Percentiles rank a stretch among this genome's conserved stretches.
phyloP scores from a whole-genome alignment of 1,139 yeast genomes.

The Suhomyces bribrorum region DNA sequence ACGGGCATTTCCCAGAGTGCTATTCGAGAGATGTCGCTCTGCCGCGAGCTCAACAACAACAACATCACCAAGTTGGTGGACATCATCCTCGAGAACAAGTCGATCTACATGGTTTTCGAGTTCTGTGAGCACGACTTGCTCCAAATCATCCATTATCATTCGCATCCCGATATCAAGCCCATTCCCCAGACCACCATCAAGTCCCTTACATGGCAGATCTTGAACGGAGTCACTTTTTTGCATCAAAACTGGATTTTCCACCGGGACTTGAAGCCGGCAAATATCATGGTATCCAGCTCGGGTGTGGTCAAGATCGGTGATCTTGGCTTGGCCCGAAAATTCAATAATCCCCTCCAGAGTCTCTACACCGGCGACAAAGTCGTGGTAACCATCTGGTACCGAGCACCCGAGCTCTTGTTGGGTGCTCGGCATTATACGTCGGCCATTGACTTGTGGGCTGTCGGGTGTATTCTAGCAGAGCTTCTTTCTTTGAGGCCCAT shows the following conservation, averaged over 20 bases:
- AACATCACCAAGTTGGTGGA: slow-evolving; percentile 81
- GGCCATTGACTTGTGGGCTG: slow-evolving; percentile 95
- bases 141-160: slow-evolving; percentile 90
- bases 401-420: slow-evolving; percentile 89
- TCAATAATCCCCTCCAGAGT: slow-evolving; percentile 85
- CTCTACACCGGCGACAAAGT: slow-evolving; percentile 94
- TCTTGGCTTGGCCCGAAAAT: slow-evolving; percentile 88
- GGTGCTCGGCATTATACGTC: slow-evolving; percentile 96
- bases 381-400: slow-evolving; percentile 96
- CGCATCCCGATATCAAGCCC: slow-evolving; percentile 80
- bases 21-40: slow-evolving; percentile 91
- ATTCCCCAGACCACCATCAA: slow-evolving; percentile 79
- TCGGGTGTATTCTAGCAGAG: slow-evolving; percentile 95
- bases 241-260: slow-evolving; percentile 97
- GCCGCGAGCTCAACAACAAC: slow-evolving; percentile 80
- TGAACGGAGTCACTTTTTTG: slow-evolving; percentile 85
- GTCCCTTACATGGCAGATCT: slow-evolving; percentile 86
- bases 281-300: slow-evolving; percentile 87
- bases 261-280: slow-evolving; percentile 95
- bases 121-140: slow-evolving; percentile 93
- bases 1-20: slow-evolving; percentile 98
- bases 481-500: slow-evolving; percentile 84
- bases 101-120: slow-evolving; percentile 93
- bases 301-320: slow-evolving; percentile 96
- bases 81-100: slow-evolving; percentile 84